Conservation (phyloP, 1,284 basidiomycete genomes). For the Cystobasidiaceae sp. region DNA sequence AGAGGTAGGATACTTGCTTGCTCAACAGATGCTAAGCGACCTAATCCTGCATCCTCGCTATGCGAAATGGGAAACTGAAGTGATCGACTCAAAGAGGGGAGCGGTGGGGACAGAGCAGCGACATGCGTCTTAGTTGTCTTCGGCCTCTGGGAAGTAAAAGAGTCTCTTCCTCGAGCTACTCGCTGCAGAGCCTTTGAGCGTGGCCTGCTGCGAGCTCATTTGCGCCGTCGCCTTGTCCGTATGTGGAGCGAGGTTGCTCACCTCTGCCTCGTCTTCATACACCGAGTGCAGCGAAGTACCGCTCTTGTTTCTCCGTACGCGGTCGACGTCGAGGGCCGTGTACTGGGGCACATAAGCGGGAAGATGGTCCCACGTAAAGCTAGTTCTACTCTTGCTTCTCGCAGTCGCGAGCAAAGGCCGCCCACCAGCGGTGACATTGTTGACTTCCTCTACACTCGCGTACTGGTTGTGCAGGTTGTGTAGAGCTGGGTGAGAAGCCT, state of each 20-base stretch:
- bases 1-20: too few species aligned
- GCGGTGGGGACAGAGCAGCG: too few species aligned
- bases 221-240: not conserved
- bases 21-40: too few species aligned
- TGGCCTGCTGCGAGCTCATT: not conserved
- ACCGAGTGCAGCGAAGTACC: constrained; percentile 27
- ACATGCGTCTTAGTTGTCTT: not conserved
- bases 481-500: constrained; percentile 1
- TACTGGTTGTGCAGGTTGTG: not conserved
- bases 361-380: constrained; percentile 26
- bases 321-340: constrained; percentile 15
- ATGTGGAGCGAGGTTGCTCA: not conserved
- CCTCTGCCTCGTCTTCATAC: constrained; percentile 9
- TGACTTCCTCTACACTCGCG: too few species aligned
- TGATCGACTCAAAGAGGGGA: too few species aligned
- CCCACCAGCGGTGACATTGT: not conserved
- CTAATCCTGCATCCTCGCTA: too few species aligned
- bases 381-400: constrained; percentile 9
- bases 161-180: constrained; percentile 5
- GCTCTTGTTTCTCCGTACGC: constrained; percentile 19
- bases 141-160: constrained; percentile 28
- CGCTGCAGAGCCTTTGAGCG: not conserved
- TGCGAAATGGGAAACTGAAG: too few species aligned
- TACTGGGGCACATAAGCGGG: constrained; percentile 26
- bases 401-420: not conserved